Base-by-base conservation (phyloP, 2,329 filamentous ascomycete species). In the Sarocladium strictum region DNA sequence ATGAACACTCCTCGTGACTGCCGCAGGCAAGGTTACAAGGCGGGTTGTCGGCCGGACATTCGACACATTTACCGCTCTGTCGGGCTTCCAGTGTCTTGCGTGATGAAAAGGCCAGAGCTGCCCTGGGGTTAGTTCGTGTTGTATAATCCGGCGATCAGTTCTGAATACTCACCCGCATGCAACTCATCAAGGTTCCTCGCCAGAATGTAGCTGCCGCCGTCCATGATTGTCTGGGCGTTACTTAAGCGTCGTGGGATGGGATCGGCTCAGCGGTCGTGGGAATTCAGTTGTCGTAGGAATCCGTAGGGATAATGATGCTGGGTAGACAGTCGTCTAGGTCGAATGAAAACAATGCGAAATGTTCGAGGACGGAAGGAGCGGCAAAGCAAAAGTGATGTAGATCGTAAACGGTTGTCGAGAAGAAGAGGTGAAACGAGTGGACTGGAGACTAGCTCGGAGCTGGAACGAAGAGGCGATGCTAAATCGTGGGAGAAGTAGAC, bases 371-470 rank as follows among this genome's bases (percentile, higher is more conserved):
- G 35, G 35, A 45, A 54, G 23, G 47, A 43, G 53, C 19, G 37
- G 54, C 53, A 54, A 57, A 49, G 59, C 54, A 57, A 58, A 49
- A 26, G 15, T 29, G 37, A 43, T 50, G 49, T 33, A 26, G 40
- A 55, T 49, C 23, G 41, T 24, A 27, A 58, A 49, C 15, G 32
- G 15, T 23, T 40, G 23, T 19, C 32, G 45, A 37, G 55, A 56
- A 56, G 57, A 58, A 59, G 57, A 59, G 55, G 59, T 60, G 60
- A 68, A 75, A 75, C 70, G 74, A 76, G 70, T 71, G 73, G 62
- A 71, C 66, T 64, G 60, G 73, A 76, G 73, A 71, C 74, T 75
- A 75, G 74, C 74, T 77, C 74, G 64, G 59, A 29, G 35, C 17
- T 32, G 62, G 58, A 58, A 63, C 61, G 60, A 61, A 57, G 59